Conservation (phyloP, 1,139 yeast genomes). For the Suhomyces panamericanus region DNA sequence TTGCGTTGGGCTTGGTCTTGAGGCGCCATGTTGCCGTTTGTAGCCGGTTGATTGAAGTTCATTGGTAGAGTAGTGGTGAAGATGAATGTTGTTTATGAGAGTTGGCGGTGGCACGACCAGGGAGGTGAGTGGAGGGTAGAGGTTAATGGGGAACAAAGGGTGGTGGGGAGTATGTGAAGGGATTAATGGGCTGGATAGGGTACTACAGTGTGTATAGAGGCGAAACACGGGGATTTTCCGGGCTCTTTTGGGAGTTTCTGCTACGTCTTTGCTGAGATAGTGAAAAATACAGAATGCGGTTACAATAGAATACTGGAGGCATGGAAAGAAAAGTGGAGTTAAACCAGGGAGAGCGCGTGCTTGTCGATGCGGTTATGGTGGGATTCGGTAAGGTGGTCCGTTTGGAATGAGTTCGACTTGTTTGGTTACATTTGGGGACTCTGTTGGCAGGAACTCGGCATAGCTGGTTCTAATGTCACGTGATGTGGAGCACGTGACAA, state of each 20-base stretch:
- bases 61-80: neutral
- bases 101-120: constrained; percentile 3
- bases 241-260: neutral
- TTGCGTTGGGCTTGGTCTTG: constrained; percentile 11
- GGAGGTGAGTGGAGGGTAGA: neutral
- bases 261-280: neutral
- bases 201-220: too few relatives aligned
- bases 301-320: neutral
- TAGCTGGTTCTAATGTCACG: too few relatives aligned
- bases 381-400: too few relatives aligned
- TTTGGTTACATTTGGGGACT: too few relatives aligned
- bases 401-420: too few relatives aligned
- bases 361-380: too few relatives aligned
- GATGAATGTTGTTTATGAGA: constrained; percentile 4
- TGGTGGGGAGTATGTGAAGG: neutral
- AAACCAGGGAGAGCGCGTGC: too few relatives aligned
- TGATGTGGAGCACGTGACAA: too few relatives aligned
- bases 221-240: neutral
- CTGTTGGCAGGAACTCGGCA: too few relatives aligned
- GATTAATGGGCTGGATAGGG: neutral
- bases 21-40: constrained; percentile 10
- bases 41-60: constrained; percentile 13
- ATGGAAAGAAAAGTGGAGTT: neutral
- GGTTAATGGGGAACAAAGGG: neutral
- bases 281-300: neutral